Conservation (phyloP, 768 basidiomycete species). For the Serendipita indica region DNA sequence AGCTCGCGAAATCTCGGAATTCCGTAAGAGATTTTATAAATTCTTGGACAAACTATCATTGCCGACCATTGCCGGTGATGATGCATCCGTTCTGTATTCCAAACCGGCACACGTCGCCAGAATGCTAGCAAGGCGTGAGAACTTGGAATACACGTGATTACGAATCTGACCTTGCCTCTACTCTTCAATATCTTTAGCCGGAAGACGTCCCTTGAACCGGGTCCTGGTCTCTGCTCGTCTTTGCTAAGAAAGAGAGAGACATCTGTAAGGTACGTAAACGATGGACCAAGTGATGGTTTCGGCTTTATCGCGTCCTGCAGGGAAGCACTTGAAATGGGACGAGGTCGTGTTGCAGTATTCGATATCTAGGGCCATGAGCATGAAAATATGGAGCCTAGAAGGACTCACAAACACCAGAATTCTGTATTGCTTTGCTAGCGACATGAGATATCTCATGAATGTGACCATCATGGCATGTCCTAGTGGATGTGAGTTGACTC, state of each 20-base stretch:
- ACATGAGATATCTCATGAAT: constrained; percentile 51
- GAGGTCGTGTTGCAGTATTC: not conserved
- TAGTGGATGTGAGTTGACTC: constrained; percentile 11
- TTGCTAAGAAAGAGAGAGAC: constrained; percentile 38
- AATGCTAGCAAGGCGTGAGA: not conserved
- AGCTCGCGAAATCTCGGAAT: not conserved
- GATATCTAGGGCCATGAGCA: not conserved
- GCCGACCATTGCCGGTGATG: not conserved
- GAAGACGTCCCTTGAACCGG: no score
- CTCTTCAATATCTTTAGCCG: not conserved
- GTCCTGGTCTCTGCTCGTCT: no score
- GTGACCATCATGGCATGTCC: constrained; percentile 59
- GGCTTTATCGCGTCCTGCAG: constrained; percentile 25
- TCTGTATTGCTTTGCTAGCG: constrained; percentile 30
- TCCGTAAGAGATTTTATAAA: not conserved
- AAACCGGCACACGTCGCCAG: not conserved
- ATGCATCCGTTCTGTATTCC: not conserved
- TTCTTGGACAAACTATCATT: not conserved
- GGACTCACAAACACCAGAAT: constrained; percentile 41
- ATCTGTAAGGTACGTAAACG: constrained; percentile 59
- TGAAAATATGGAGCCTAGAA: not conserved
- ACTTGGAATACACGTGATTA: not conserved
- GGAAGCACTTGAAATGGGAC: constrained; percentile 30
- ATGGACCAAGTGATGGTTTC: constrained; percentile 61
- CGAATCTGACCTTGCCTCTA: not conserved